Evolutionary conservation across 1,284 basidiomycete genomes (phyloP), one percentile per base, ranked within the genome.

Genomic region (Fomitopsis palustris): DNA sequence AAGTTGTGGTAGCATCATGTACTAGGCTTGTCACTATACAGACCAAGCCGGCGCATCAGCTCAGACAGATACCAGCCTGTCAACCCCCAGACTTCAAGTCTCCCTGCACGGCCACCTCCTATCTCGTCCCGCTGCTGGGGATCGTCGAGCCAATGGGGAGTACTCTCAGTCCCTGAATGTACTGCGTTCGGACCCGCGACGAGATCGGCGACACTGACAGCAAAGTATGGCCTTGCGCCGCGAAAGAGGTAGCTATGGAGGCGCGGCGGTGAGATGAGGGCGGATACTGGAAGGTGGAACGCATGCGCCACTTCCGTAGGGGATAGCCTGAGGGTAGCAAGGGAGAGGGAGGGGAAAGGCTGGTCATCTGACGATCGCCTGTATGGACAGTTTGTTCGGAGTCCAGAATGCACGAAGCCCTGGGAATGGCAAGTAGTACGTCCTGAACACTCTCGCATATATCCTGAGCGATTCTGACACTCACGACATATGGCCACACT

Each of bases 11-110:
- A 17, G 14, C 35, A 39, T 31, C 4, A 23, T 4, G 17, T 17
- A 19, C 23, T 42, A 12, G 39, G 5, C 29, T 57, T 2, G 12
- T 71, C 75, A 61, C 69, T 66, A 68, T 80, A 81, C 57, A 82
- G 70, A 53, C 75, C 72, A 61, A 87, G 65, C 38, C 69, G 74
- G 60, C 76, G 78, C 80, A 87, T 81, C 61, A 92, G 73, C 49
- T 83, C 65, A 52, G 79, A 82, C 53, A 91, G 75, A 73, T 91
- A 92, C 89, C 90, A 92, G 31, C 89, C 90, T 29, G 90, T 91
- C 66, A 93, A 73, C 0, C 90, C 90, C 89, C 90, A 93, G 21
- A 92, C 81, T 67, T 92, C 87, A 14, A 91, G 70, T 58, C 74
- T 72, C 16, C 77, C 79, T 45, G 73, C 72, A 53, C 69, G 68